Percentiles rank a stretch among this genome's conserved stretches.
Evolutionary conservation across 257 asterid species (phyloP).

Genomic region (Pogostemon cablin): DNA sequence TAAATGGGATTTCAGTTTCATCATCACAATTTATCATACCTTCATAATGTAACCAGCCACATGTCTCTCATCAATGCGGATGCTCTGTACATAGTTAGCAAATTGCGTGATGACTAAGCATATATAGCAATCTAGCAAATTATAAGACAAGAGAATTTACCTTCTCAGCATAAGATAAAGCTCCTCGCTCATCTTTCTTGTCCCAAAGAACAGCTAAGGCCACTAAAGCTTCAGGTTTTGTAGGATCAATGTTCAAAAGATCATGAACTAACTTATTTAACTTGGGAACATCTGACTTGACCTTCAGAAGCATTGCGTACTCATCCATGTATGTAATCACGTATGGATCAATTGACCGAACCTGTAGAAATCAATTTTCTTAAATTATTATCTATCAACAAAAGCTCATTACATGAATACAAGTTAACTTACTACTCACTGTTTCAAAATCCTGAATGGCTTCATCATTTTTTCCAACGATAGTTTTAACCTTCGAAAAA

Average conservation of each 20-base stretch:
- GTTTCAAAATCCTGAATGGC: conserved; percentile 90
- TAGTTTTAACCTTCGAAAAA: conserved; percentile 75
- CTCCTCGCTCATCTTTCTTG: conserved; percentile 87
- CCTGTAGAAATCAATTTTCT: conserved; percentile 56
- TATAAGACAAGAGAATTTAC: conserved; percentile 42
- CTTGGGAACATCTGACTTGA: conserved; percentile 73
- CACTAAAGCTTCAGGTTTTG: conserved; percentile 92
- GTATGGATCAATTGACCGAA: conserved; percentile 80
- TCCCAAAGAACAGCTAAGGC: conserved; percentile 94
- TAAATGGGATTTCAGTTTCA: conserved; percentile 11
- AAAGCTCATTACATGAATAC: conserved; percentile 20
- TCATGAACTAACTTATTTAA: conserved; percentile 86
- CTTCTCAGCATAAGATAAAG: conserved; percentile 90
- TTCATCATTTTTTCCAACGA: conserved; percentile 85
- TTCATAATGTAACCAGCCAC: conserved; percentile 88
- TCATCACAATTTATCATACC: conserved; percentile 47
- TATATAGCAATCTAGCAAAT: conserved; percentile 21
- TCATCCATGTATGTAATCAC: conserved; percentile 92
- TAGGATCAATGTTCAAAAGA: conserved; percentile 75
- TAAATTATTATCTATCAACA: conserved; percentile 18
- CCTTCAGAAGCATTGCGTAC: conserved; percentile 98
- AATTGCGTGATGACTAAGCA: conserved; percentile 29
- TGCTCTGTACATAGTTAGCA: conserved; percentile 61
- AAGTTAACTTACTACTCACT: conserved; percentile 44
- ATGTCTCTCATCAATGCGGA: conserved; percentile 92